Base-by-base conservation (phyloP, 495 filamentous ascomycete genomes). In the Astrothelium macrocarpum region DNA sequence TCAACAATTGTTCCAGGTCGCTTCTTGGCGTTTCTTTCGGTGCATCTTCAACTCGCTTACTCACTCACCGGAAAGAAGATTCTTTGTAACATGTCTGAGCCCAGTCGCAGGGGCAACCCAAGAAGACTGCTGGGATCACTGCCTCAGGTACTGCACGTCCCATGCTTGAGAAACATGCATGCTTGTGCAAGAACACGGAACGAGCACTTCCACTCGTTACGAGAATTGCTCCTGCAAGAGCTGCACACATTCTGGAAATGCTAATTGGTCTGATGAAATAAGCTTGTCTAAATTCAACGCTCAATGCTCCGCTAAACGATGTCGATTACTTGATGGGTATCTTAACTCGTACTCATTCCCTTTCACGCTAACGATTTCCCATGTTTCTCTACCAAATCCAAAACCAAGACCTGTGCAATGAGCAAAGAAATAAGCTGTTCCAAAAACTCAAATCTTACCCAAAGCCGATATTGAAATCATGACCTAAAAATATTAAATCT, bases 241-340 rank as follows among this genome's bases (percentile, higher is more conserved):
- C 12, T 49, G 16, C 23, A 56, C 26, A 56, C 49, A 56, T 56
- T 20, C 12, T 56, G 23, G 11, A n/a, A 1, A 29, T 25, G 25
- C 10, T 9, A 7, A 56, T 29, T 29, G 49, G 23, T 56, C 12
- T 29, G 23, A 56, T 56, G 49, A 18, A 5, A 3, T 49, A 20
- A 14, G 18, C n/a, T 16, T 49, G 49, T 12, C 49, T 56, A n/a
- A 26, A 56, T 29, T 10, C 12, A 28, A 1, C 25, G 29, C 9
- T 20, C 9, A 25, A 56, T 29, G 23, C 26, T 56, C 49, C 9
- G 49, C 49, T n/a, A 56, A 56, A 26, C 9, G 29, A 56, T n/a
- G 49, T 28, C 25, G 49, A 56, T 56, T 25, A 56, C 10, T 56
- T 56, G 49, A 56, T 56, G 49, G 49, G 49, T 56, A 56, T 56